phyloP scores from a whole-genome alignment of 2,329 filamentous ascomycete genomes.

The Dactylellina sp. region DNA sequence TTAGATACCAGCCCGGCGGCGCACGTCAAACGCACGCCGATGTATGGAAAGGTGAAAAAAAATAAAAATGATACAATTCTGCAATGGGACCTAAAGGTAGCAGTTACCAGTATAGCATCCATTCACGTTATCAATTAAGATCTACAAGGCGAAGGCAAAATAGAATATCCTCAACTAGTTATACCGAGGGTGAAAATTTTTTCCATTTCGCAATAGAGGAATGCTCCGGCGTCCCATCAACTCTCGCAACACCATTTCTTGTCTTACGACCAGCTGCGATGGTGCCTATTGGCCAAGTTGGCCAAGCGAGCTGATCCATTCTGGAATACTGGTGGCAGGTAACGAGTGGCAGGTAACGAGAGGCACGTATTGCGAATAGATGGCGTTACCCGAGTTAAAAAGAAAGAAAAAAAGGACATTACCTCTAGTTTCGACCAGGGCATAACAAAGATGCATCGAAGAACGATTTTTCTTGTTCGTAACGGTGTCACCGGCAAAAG shows the following conservation, averaged over 20 bases:
- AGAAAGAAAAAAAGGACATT: slow-evolving; percentile 16
- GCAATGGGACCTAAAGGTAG: slow-evolving; percentile 24
- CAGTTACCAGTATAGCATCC: slow-evolving; percentile 19
- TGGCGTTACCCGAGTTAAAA: slow-evolving; percentile 44
- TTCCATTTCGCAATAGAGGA: slow-evolving; percentile 5
- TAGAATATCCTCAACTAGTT: slow-evolving; percentile 9
- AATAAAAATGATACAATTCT: slow-evolving; percentile 12
- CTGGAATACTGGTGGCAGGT: slow-evolving; percentile 43
- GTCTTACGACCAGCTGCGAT: slow-evolving; percentile 6
- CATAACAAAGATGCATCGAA: slow-evolving; percentile 35
- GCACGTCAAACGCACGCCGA: slow-evolving; percentile 26
- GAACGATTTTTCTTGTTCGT: slow-evolving; percentile 18
- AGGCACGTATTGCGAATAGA: slow-evolving; percentile 43
- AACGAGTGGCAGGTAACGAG: slow-evolving; percentile 34
- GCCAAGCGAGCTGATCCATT: slow-evolving; percentile 47
- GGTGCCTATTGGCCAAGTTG: slow-evolving; percentile 43
- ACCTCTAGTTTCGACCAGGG: slow-evolving; percentile 19
- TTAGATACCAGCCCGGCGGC: slow-evolving; percentile 47
- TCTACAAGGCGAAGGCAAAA: slow-evolving; percentile 36
- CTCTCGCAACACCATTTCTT: slow-evolving; percentile 9
- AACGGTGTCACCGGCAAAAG: slow-evolving; percentile 45
- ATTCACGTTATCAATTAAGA: slow-evolving; percentile 25
- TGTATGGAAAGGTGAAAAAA: background rate
- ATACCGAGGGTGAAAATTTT: slow-evolving; percentile 8
- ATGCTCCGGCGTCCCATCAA: slow-evolving; percentile 15